Conservation (phyloP, 2,329 filamentous ascomycete species). For the Botryosphaeria dothidea region DNA sequence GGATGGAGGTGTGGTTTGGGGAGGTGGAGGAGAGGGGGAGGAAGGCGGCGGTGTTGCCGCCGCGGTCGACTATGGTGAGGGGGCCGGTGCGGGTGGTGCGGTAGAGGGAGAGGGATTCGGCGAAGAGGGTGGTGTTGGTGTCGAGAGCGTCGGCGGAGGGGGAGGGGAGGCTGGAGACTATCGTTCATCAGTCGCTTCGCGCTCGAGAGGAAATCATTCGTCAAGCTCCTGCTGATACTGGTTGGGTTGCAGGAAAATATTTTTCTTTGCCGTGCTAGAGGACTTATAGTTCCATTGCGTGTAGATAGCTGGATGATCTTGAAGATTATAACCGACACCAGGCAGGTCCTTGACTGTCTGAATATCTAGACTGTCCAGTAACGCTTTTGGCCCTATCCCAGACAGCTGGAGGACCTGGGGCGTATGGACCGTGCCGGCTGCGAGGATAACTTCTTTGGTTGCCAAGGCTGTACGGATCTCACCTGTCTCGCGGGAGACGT, state of each 20-base stretch:
- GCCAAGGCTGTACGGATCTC: slow-evolving; percentile 22
- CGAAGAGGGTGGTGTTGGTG: slow-evolving; percentile 44
- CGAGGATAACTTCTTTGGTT: slow-evolving; percentile 31
- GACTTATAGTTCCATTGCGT: slow-evolving; percentile 40
- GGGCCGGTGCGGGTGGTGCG: slow-evolving; percentile 5
- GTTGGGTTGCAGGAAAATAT: too few species aligned
- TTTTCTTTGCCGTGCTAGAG: too few species aligned
- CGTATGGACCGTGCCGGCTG: slow-evolving; percentile 28
- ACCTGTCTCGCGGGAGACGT: slow-evolving; percentile 20
- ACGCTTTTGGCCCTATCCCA: slow-evolving; percentile 23
- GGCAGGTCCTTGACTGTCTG: slow-evolving; percentile 24
- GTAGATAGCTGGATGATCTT: slow-evolving; percentile 51
- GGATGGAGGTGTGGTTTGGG: not conserved
- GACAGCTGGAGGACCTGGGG: slow-evolving; percentile 23
- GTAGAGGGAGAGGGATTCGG: slow-evolving; percentile 13
- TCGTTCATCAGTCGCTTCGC: too few species aligned
- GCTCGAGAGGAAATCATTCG: too few species aligned
- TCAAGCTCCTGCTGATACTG: too few species aligned
- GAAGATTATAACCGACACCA: slow-evolving; percentile 35
- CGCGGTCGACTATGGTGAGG: not conserved
- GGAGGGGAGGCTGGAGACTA: slow-evolving; percentile 17
- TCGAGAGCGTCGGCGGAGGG: slow-evolving; percentile 35
- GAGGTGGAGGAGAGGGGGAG: not conserved
- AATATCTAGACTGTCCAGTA: slow-evolving; percentile 24
- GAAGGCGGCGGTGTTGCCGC: not conserved